Evolutionary conservation across 305 asterid species (phyloP), one percentile per base, ranked within the genome.

Genomic region (Caryopteris hybrid): DNA sequence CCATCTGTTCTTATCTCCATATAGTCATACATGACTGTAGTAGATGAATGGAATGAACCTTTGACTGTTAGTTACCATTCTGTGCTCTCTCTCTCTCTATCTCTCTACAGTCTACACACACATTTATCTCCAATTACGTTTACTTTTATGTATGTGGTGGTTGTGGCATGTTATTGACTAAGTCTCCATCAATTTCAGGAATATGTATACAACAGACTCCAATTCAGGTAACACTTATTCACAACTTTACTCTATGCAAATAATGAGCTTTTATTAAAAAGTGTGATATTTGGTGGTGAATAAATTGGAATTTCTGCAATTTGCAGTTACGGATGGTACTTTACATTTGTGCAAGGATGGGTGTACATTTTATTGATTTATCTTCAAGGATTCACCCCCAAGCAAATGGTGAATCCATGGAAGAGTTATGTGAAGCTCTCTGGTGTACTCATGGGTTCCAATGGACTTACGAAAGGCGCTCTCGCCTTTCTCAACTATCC

Each of bases 341-440:
- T 88, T 78, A 88, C 93, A 5, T 88, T 88, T 63, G 88, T 88
- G 41, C 96, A 88, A 83, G 93, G 93, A 65, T 84, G 90, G 93
- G 96, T 88, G 56, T 88, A 88, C 61, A 67, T 88, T 12, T 42
- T 75, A 4, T 79, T 88, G 42, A 88, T 88, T 23, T 80, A 88
- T 66, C 76, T 86, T 48, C 90, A 86, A 72, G 93, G 96, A 42
- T 88, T 88, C 78, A 81, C 91, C 69, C 31, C 89, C 13, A 86
- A 86, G 80, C 93, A 88, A 75, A 88, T 86, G 93, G 93, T 88
- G 79, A 88, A 88, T 70, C 89, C 96, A 0, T 88, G 93, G 96
- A 88, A 78, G 78, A 85, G 85, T 63, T 88, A 88, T 34, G 80
- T 86, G 61, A 88, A 83, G 64, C 91, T 88, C 69, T 86, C 96